Evolutionary conservation across 768 basidiomycete genomes (phyloP), one percentile per base, ranked within the genome.

Genomic region (Butyriboletus loyo): DNA sequence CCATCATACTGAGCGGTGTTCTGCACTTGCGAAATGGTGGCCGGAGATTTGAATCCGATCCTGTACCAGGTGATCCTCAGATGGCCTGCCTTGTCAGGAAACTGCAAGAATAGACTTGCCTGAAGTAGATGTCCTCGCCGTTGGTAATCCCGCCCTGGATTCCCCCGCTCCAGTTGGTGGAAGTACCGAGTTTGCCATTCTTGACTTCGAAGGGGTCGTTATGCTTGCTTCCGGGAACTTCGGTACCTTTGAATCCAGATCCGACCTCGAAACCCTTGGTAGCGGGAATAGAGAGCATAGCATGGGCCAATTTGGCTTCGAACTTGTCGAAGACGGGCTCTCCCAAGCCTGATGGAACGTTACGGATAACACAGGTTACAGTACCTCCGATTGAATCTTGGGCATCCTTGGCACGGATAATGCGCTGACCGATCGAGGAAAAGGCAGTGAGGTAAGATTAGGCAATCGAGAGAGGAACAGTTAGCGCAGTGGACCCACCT

Each of bases 301-400:
- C 97, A 67, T 98, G 97, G 13, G 83, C 96, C 54, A 99, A 85
- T 56, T 82, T 82, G 19, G 97, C 97, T 72, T 97, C 96, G 69
- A 98, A 87, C 73, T 98, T 98, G 81, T 99, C 95, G 71, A 99
- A 98, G 46, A 92, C 89, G 48, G 97, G 97, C 71, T 98, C 97
- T 45, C 97, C 97, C 27, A 98, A 83, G 8, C 97, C 97, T 19
- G 86, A 74, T 41, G 97, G 97, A 2, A 87, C 84, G 50, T 86
- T 85, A 39, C 96, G 89, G 60, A 99, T 89, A 35, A 98, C 91
- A 68, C 97, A 98, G 51, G 93, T 98, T 49, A 98, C 84, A 3
- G 92, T 96, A n/a, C 97, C 97, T 46, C 97, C 97, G 57, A 99
- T 95, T 4, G 96, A 98, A 75, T 99, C 97, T 49, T 83, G 75